Evolutionary conservation across 1,284 basidiomycete genomes (phyloP).

Genomic region (Sporisorium iseilematis-ciliati): DNA sequence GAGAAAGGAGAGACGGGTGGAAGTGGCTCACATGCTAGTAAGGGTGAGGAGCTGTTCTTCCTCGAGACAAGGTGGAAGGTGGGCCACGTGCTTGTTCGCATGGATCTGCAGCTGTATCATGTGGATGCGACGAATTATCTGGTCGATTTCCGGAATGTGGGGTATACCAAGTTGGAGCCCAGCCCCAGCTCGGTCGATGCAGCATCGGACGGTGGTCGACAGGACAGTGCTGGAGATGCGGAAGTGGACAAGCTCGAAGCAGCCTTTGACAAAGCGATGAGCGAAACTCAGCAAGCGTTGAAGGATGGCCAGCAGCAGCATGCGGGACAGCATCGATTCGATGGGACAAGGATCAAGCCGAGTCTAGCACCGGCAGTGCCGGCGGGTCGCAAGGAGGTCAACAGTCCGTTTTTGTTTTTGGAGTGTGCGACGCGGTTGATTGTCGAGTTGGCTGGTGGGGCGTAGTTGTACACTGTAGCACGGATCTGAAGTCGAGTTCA

Average conservation of each 20-base stretch:
- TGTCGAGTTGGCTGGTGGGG: conserved; percentile 58
- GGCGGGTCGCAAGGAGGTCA: conserved; percentile 82
- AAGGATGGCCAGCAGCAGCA: conserved; percentile 28
- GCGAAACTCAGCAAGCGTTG: conserved; percentile 33
- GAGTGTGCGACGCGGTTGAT: conserved; percentile 84
- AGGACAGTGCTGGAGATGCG: not conserved
- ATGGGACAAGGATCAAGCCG: conserved; percentile 45
- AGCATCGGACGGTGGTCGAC: not conserved
- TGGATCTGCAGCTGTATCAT: conserved; percentile 97
- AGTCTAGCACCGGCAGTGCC: conserved; percentile 52
- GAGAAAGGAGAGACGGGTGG: conserved; percentile 20
- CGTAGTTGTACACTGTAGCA: not conserved
- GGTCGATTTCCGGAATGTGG: conserved; percentile 97
- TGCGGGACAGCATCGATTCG: conserved; percentile 30
- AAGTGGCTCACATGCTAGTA: conserved; percentile 70
- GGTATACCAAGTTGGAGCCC: conserved; percentile 77
- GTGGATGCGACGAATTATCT: conserved; percentile 96
- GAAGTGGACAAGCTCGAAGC: conserved; percentile 36
- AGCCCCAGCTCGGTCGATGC: conserved; percentile 41
- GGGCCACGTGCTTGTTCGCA: conserved; percentile 75
- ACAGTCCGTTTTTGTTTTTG: conserved; percentile 92
- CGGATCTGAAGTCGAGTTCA: too few relatives aligned
- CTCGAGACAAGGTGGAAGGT: conserved; percentile 92
- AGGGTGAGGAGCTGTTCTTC: conserved; percentile 81
- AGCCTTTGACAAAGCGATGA: conserved; percentile 44